These are phyloP conservation scores for Styphnolobium japonicum DNA, from an alignment of 306 rosid species.

Conservation along the genomic window DNA sequence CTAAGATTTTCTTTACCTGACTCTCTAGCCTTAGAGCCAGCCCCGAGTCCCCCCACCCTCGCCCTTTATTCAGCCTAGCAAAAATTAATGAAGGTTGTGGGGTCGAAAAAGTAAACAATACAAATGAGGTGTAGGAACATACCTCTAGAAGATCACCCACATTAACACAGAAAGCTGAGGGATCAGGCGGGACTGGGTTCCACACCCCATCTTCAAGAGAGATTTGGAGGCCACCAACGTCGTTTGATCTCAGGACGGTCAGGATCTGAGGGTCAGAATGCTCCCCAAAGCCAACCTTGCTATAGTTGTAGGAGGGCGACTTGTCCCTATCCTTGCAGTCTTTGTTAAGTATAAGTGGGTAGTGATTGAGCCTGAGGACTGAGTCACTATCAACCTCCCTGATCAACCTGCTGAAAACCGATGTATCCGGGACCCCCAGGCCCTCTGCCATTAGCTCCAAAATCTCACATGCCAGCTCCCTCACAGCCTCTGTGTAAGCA, in stretches of 20 bases:
- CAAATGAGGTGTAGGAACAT: neutral
- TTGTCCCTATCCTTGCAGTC: slow-evolving; percentile 23
- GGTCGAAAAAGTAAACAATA: neutral
- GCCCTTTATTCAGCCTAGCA: neutral
- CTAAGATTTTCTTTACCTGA: neutral
- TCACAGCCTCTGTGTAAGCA: slow-evolving; percentile 47
- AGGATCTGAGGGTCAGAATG: slow-evolving; percentile 92
- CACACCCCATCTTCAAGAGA: slow-evolving; percentile 57
- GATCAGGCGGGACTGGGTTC: slow-evolving; percentile 74
- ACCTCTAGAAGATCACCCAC: slow-evolving; percentile 83
- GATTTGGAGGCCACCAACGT: slow-evolving; percentile 75
- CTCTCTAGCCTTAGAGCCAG: neutral
- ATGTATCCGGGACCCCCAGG: slow-evolving; percentile 49
- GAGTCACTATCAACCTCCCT: slow-evolving; percentile 58
- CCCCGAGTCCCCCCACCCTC: neutral
- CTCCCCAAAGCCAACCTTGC: slow-evolving; percentile 65
- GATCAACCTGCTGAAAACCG: slow-evolving; percentile 55
- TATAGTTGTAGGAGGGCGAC: slow-evolving; percentile 12
- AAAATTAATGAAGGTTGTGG: slow-evolving; percentile 20
- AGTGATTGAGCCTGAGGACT: slow-evolving; percentile 76
- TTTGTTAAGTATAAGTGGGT: slow-evolving; percentile 37
- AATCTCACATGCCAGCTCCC: slow-evolving; percentile 64
- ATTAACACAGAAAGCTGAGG: slow-evolving; percentile 64
- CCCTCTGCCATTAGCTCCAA: slow-evolving; percentile 75
- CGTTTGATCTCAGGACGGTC: slow-evolving; percentile 76